Evolutionary conservation across 306 rosid genomes (phyloP), one percentile per base, ranked within the genome.

Genomic region (Acacia acuminata): DNA sequence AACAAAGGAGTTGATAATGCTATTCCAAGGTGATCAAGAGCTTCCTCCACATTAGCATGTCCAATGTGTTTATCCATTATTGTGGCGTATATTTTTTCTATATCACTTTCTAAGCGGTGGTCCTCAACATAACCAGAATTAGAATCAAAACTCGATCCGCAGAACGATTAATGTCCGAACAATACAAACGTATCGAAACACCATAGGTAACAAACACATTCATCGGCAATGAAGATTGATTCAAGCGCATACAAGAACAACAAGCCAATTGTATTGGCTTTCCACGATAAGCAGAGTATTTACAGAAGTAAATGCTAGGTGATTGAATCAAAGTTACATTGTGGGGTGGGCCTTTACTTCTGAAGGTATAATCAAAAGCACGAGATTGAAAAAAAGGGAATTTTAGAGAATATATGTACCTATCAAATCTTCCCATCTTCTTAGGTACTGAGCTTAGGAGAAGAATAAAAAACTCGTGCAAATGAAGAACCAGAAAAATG

Each of bases 1-100:
- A 70, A 95, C 97, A 93, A 86, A 27, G 90, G 93, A 30, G 93
- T 90, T 15, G 90, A 86, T 77, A 95, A 88, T 51, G 87, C 79
- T 13, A 89, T 63, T 53, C 86, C 87, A 30, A 85, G 79, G 27
- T 82, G 80, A 36, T 86, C 91, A 43, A 95, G 94, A 79, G 93
- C 90, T 56, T 82, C 79, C 89, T 89, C 98, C 97, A 91, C 66
- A 27, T 86, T 82, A 25, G 77, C 82, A 83, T 91, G 86, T 5
- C 96, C 89, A 71, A 64, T 17, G 34, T 90, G 80, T 66, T 85
- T 92, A 79, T 91, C 94, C 86, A 86, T 77, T 77, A 93, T 51
- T 38, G 86, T 82, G 60, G 12, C 73, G 51, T 55, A 82, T 4
- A 96, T 30, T 88, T 77, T 91, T 74, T 88, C 92, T 22, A 79